Conservation (phyloP, 2,329 filamentous ascomycete species). For the Lecanicillium sp. region DNA sequence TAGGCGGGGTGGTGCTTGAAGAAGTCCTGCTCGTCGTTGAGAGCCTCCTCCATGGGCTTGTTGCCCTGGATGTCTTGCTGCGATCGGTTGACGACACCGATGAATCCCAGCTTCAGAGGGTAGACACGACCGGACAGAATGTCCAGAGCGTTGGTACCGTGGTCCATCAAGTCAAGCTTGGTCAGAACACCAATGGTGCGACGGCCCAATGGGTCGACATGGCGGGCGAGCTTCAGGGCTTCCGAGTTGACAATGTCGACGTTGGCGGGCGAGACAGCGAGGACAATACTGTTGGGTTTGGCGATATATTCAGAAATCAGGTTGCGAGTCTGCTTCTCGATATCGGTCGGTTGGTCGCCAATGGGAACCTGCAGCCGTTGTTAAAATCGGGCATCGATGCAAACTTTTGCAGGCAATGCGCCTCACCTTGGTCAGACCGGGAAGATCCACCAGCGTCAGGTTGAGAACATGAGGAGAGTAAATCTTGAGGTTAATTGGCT, state of each 20-base stretch:
- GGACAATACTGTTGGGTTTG: constrained; percentile 96
- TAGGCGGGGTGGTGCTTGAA: constrained; percentile 97
- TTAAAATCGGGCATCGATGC: not conserved
- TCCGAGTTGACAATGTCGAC: constrained; percentile 98
- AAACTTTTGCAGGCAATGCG: constrained; percentile 3
- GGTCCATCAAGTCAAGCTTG: constrained; percentile 97
- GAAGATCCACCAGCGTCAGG: constrained; percentile 90
- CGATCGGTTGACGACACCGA: constrained; percentile 94
- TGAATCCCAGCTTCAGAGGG: constrained; percentile 93
- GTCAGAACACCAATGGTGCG: constrained; percentile 95
- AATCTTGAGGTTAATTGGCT: constrained; percentile 97
- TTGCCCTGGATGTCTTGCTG: constrained; percentile 97
- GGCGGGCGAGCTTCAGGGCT: constrained; percentile 88
- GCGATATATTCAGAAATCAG: constrained; percentile 97
- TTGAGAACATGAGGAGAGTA: constrained; percentile 97
- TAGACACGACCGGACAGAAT: constrained; percentile 97
- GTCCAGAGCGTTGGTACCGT: constrained; percentile 94
- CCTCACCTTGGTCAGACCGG: constrained; percentile 83
- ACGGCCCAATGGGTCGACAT: constrained; percentile 91
- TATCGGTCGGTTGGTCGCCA: constrained; percentile 93
- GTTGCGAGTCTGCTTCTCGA: constrained; percentile 96
- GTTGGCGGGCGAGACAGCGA: constrained; percentile 94
- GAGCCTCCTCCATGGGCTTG: constrained; percentile 88
- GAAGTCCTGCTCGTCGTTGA: constrained; percentile 87
- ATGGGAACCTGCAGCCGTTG: constrained; percentile 67